phyloP scores from a whole-genome alignment of 2,329 filamentous ascomycete species.

The Aspergillus transmontanensis region DNA sequence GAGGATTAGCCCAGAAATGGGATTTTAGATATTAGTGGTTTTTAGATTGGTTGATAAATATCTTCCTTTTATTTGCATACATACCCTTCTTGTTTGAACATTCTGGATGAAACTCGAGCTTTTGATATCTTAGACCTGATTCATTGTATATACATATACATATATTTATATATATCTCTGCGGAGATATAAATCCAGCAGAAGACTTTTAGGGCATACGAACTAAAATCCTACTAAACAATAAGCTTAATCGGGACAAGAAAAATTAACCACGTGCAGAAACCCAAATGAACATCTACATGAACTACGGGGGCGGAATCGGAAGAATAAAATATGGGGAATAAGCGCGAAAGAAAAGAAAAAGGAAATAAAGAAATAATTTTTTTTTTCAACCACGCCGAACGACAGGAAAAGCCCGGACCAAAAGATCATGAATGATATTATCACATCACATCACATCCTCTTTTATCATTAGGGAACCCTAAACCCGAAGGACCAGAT shows the following conservation, averaged over 20 bases:
- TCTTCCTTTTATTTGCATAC: neutral
- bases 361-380: conserved; percentile 15
- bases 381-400: conserved; percentile 24
- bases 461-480: conserved; percentile 13
- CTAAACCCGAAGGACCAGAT: conserved; percentile 12
- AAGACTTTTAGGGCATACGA: neutral
- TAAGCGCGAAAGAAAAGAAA: neutral
- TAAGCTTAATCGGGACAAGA: neutral
- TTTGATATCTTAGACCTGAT: neutral
- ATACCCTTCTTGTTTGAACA: neutral
- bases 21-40: conserved; percentile 10
- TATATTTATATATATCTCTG: neutral
- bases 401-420: conserved; percentile 24
- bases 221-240: neutral
- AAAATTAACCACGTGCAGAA: neutral
- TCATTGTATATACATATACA: neutral
- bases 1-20: conserved; percentile 59
- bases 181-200: neutral
- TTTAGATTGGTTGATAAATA: conserved; percentile 11
- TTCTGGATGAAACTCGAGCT: neutral
- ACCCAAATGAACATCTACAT: neutral
- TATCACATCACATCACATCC: conserved; percentile 27
- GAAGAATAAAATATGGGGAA: neutral
- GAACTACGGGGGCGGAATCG: neutral
- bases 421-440: conserved; percentile 26